A percentile compares a stretch with the other conserved stretches of the same genome.
Conservation (phyloP, 2,329 filamentous ascomycete genomes). For the Colletotrichum siamense region DNA sequence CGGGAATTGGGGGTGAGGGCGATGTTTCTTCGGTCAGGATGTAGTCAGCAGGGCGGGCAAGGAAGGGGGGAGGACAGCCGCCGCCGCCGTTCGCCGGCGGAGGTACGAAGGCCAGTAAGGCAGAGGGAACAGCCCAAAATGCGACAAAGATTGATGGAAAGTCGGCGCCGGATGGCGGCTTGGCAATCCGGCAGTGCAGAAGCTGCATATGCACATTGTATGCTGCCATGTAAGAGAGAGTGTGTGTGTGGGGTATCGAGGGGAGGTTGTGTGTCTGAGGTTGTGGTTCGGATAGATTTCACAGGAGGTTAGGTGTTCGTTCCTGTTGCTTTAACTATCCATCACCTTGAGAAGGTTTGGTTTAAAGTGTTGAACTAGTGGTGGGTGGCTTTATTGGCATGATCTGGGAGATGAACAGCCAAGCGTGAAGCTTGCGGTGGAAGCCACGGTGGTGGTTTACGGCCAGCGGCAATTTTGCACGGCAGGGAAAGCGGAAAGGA, state of each 20-base stretch:
- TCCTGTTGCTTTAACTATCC: no score
- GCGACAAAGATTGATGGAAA: slow-evolving; percentile 2
- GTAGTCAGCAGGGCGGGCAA: not conserved
- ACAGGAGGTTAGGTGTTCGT: not conserved
- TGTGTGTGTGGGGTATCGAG: not conserved
- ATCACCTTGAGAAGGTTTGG: not conserved
- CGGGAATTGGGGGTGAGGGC: not conserved
- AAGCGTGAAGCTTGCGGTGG: not conserved
- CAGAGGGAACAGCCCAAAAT: not conserved
- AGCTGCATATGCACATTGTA: not conserved
- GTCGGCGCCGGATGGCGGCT: slow-evolving; percentile 14
- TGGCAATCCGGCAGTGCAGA: slow-evolving; percentile 20
- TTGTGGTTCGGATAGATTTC: not conserved
- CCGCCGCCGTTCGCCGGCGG: not conserved
- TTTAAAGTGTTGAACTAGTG: not conserved
- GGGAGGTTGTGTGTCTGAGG: not conserved
- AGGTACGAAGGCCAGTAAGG: not conserved
- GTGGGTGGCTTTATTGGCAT: not conserved
- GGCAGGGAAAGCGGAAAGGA: no score
- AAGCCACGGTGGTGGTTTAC: not conserved
- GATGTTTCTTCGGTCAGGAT: not conserved
- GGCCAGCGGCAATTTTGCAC: not conserved
- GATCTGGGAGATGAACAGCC: not conserved
- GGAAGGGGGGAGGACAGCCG: not conserved
- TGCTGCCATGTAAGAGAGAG: not conserved